Evolutionary conservation across 2,329 filamentous ascomycete genomes (phyloP).

Genomic region (Aspergillus ochraceus): DNA sequence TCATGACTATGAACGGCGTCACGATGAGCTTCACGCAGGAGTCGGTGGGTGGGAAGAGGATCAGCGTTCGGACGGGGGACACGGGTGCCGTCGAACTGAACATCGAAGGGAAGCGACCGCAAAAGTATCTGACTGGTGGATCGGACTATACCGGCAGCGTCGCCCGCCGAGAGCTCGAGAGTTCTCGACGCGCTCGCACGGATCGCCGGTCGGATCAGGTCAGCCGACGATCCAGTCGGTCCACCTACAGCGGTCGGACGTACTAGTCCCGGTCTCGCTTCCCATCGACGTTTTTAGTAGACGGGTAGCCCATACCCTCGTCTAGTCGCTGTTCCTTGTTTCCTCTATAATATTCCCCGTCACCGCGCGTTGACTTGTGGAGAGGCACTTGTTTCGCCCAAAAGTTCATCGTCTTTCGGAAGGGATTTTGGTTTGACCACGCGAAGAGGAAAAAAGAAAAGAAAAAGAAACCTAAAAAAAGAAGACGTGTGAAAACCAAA

Average conservation of each 20-base stretch:
- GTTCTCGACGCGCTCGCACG: conserved; percentile 32
- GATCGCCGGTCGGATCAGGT: conserved; percentile 39
- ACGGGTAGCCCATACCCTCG: neutral
- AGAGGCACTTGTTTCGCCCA: neutral
- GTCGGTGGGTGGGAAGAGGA: conserved; percentile 37
- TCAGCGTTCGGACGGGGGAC: conserved; percentile 41
- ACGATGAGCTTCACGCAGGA: conserved; percentile 40
- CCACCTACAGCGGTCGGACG: conserved; percentile 33
- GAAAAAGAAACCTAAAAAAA: neutral
- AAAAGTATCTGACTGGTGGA: conserved; percentile 36
- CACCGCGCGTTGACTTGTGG: neutral
- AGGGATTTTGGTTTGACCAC: neutral
- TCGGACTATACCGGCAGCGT: conserved; percentile 37
- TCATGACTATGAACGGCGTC: conserved; percentile 41
- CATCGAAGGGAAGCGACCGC: conserved; percentile 38
- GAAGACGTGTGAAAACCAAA: neutral
- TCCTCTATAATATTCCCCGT: neutral
- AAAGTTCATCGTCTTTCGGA: conserved; percentile 4
- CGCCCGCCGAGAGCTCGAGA: conserved; percentile 34
- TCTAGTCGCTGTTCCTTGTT: neutral
- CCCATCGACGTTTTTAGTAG: neutral
- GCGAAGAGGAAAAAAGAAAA: too few relatives aligned
- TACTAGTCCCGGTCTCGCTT: neutral
- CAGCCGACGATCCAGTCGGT: conserved; percentile 40
- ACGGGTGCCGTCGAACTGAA: conserved; percentile 40